These are phyloP conservation scores for Xylaria bambusicola DNA, from an alignment of 495 filamentous ascomycete genomes.

Conservation along the genomic window DNA sequence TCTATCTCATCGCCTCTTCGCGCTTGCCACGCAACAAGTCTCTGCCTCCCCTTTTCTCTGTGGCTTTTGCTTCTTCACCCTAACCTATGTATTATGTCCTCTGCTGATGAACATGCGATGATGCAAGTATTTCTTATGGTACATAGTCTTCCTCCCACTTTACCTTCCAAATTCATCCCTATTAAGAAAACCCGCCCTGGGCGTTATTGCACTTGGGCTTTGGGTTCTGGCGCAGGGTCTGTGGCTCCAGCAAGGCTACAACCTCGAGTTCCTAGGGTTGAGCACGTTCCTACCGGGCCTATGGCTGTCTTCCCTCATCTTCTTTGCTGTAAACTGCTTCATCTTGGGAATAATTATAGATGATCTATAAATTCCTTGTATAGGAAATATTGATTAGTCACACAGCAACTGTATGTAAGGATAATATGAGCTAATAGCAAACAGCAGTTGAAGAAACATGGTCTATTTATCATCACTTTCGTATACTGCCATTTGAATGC, in stretches of 20 bases:
- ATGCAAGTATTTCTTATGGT: slow-evolving; percentile 93
- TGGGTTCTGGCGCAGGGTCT: slow-evolving; percentile 75
- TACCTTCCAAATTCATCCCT: slow-evolving; percentile 83
- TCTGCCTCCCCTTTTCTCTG: slow-evolving; percentile 2
- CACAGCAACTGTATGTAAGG: not conserved
- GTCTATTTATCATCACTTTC: slow-evolving; percentile 19
- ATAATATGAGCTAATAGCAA: too few species aligned
- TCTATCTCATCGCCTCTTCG: not conserved
- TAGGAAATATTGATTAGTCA: not conserved
- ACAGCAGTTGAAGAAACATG: too few species aligned
- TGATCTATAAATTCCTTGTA: slow-evolving; percentile 55
- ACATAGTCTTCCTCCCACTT: slow-evolving; percentile 87
- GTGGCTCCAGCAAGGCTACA: slow-evolving; percentile 89
- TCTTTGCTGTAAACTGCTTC: slow-evolving; percentile 86
- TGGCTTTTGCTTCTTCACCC: not conserved
- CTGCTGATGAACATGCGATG: not conserved
- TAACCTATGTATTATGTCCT: not conserved
- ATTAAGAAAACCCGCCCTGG: slow-evolving; percentile 56
- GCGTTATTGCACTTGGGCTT: slow-evolving; percentile 60
- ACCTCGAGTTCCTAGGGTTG: slow-evolving; percentile 84
- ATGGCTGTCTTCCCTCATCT: slow-evolving; percentile 70
- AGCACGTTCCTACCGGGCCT: slow-evolving; percentile 85
- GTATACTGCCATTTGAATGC: slow-evolving; percentile 3
- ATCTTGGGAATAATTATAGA: slow-evolving; percentile 76
- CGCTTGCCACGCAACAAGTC: not conserved